Evolutionary conservation across 1,284 basidiomycete genomes (phyloP), one percentile per base, ranked within the genome.

Genomic region (Cutaneotrichosporon curvatum): DNA sequence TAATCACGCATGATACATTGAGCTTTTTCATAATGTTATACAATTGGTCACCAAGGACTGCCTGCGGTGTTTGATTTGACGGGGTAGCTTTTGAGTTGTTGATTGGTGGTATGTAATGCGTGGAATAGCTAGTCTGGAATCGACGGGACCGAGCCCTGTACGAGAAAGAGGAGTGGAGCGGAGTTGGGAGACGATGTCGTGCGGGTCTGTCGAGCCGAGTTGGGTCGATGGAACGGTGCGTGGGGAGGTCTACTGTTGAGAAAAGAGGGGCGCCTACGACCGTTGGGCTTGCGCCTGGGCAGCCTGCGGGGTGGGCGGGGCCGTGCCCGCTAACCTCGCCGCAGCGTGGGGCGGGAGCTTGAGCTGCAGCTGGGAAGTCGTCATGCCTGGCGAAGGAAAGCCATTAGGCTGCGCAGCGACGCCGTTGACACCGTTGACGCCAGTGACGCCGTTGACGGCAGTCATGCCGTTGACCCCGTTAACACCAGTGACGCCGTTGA

Each of bases 281-380:
- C 55, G 45, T 38, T 57, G 55, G 14, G 51, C 44, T 43, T 59
- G 57, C 7, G 53, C 48, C 47, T 59, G 57, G 8, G 50, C 50
- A 12, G 25, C 25, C 30, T 55, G 53, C 21, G 47, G 50, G 19
- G 53, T 45, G n/a, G 53, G 46, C 9, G 53, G 53, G 4, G 43
- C 43, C 20, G 36, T 50, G 11, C 43, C 43, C 0, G 54, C 66
- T 10, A 69, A 44, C 28, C 65, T 54, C n/a, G 63, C 64, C 9
- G 60, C 59, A 4, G 67, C 67, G 49, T 65, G 65, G 6, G 67
- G 45, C 0, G 67, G 67, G 3, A 70, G 48, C 42, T 68, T 70
- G 37, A 70, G 50, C 43, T 68, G 60, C 36, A 67, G 32, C 39
- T 58, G 55, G n/a, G 50, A 57, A 7, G 25, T 7, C 10, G 63